Evolutionary conservation across 192 early-diverging fungal genomes (phyloP).

Genomic region (Obelidium mucronatum): DNA sequence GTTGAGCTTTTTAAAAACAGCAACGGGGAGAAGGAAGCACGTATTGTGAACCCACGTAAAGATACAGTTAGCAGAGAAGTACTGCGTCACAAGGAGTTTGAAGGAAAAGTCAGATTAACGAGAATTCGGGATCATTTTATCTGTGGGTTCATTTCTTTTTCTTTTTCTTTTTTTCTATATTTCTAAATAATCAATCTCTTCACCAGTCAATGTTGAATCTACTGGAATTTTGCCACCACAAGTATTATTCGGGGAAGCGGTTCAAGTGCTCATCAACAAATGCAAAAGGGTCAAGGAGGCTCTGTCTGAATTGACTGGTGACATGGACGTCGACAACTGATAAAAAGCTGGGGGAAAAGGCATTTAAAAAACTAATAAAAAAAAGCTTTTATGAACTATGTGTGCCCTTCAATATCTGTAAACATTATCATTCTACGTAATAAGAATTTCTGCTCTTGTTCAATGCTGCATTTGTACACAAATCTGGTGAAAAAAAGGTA

Average conservation of each 20-base stretch:
- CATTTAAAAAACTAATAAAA: too few species aligned
- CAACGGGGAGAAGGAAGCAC: constrained; percentile 73
- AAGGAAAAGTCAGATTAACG: constrained; percentile 85
- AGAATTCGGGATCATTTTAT: constrained; percentile 97
- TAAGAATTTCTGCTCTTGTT: too few species aligned
- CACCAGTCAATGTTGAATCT: constrained; percentile 82
- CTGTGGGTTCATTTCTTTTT: constrained; percentile 66
- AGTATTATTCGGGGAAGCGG: constrained; percentile 76
- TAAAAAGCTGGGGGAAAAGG: too few species aligned
- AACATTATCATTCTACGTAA: too few species aligned
- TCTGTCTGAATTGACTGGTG: constrained; percentile 13
- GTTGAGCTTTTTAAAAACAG: constrained; percentile 76
- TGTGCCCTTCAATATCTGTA: too few species aligned
- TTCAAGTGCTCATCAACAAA: constrained; percentile 84
- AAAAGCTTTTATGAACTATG: too few species aligned
- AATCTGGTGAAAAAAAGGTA: too few species aligned
- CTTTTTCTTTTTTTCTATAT: constrained; percentile 2
- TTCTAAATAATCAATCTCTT: constrained; percentile 7
- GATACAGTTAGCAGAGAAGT: constrained; percentile 96
- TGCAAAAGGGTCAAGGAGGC: constrained; percentile 73
- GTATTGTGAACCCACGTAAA: constrained; percentile 88
- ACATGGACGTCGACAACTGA: constrained; percentile 17
- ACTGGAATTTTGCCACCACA: constrained; percentile 82
- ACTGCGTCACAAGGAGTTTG: constrained; percentile 90
- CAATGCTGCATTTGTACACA: too few species aligned